phyloP scores from a whole-genome alignment of 441 rosid species.

The Isatis lusitanica region DNA sequence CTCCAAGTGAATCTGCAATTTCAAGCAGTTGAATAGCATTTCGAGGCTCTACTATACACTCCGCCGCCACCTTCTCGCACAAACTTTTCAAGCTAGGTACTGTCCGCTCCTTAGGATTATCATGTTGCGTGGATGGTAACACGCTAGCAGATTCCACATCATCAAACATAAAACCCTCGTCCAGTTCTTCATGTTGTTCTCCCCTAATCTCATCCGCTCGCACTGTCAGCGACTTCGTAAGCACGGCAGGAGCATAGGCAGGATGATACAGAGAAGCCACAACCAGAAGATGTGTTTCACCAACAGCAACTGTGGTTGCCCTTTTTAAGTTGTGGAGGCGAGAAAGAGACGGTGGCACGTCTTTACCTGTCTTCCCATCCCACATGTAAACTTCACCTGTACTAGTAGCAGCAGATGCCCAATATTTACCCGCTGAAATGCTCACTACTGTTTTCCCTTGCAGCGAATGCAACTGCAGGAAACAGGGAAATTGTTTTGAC shows the following conservation, averaged over 20 bases:
- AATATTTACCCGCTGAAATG: constrained; percentile 91
- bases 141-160: constrained; percentile 45
- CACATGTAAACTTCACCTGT: constrained; percentile 92
- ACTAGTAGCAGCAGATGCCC: constrained; percentile 83
- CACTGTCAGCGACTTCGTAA: constrained; percentile 38
- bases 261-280: constrained; percentile 89
- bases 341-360: constrained; percentile 60
- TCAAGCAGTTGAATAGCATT: constrained; percentile 88
- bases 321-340: constrained; percentile 82
- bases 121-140: constrained; percentile 34
- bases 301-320: constrained; percentile 89
- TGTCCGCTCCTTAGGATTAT: constrained; percentile 39
- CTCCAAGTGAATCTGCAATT: constrained; percentile 94
- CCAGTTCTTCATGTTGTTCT: constrained; percentile 55
- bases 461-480: constrained; percentile 59
- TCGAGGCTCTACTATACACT: constrained; percentile 81
- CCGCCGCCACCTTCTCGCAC: constrained; percentile 94
- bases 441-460: constrained; percentile 65
- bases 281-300: constrained; percentile 91
- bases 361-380: constrained; percentile 78
- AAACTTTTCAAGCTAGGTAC: constrained; percentile 81
- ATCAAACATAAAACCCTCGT: constrained; percentile 65
- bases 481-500: neutral
- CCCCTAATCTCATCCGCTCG: constrained; percentile 36
- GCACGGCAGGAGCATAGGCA: constrained; percentile 44